A percentile compares a stretch with the other conserved stretches of the same genome.
Evolutionary conservation across 2,329 filamentous ascomycete species (phyloP).

Genomic region (Catunica adiposa): DNA sequence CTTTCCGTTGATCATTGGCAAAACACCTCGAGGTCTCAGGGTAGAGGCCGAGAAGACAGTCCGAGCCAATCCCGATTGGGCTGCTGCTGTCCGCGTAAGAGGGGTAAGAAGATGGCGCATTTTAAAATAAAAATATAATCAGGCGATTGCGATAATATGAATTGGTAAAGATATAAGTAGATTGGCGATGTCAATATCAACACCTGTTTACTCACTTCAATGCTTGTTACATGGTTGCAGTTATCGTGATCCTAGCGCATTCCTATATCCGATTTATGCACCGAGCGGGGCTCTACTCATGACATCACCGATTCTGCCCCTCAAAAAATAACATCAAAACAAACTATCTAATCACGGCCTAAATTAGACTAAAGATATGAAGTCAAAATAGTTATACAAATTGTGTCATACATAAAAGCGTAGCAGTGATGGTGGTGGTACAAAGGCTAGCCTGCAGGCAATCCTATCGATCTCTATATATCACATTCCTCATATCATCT

Average conservation of each 20-base stretch:
- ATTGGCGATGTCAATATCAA: too few relatives aligned
- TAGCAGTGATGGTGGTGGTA: slow-evolving; percentile 3
- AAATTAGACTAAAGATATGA: too few relatives aligned
- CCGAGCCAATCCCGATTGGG: not conserved
- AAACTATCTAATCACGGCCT: too few relatives aligned
- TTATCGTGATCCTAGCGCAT: slow-evolving; percentile 2
- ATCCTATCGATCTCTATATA: not conserved
- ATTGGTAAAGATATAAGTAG: too few relatives aligned
- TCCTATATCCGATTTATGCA: slow-evolving; percentile 4
- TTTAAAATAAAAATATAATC: too few relatives aligned
- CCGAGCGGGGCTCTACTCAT: not conserved
- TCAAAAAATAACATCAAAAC: too few relatives aligned
- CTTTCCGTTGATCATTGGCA: not conserved
- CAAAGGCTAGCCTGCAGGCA: not conserved
- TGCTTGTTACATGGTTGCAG: not conserved
- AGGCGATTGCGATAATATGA: too few relatives aligned
- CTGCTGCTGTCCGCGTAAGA: too few relatives aligned
- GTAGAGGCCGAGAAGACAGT: not conserved
- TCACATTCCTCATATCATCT: not conserved
- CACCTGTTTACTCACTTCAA: not conserved
- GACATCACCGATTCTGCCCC: too few relatives aligned
- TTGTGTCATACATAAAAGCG: not conserved
- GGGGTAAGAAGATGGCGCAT: too few relatives aligned
- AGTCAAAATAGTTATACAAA: slow-evolving; percentile 8
- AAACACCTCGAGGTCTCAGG: not conserved